These are phyloP conservation scores for Lyophyllum decastes DNA, from an alignment of 768 basidiomycete genomes.

Conservation along the genomic window DNA sequence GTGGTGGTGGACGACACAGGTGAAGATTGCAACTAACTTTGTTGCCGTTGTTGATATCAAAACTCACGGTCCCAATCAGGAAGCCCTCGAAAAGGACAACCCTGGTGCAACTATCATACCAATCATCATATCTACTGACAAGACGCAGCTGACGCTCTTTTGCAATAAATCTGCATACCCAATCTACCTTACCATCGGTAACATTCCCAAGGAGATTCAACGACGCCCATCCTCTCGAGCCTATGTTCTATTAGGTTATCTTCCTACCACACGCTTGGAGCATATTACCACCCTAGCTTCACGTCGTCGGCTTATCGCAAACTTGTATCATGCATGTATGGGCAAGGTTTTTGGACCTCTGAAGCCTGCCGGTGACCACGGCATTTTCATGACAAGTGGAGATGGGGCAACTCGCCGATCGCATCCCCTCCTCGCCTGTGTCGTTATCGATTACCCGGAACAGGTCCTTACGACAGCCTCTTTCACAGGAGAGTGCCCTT, in stretches of 20 bases:
- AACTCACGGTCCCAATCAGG: background rate
- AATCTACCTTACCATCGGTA: slow-evolving; percentile 49
- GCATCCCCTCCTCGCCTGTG: slow-evolving; percentile 36
- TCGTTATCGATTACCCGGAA: slow-evolving; percentile 44
- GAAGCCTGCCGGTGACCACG: slow-evolving; percentile 20
- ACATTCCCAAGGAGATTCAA: slow-evolving; percentile 40
- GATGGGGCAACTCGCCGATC: slow-evolving; percentile 31
- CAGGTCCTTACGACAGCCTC: slow-evolving; percentile 36
- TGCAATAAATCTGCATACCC: slow-evolving; percentile 45
- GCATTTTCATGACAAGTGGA: slow-evolving; percentile 26
- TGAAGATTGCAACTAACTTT: slow-evolving; percentile 17
- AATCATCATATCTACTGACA: slow-evolving; percentile 47
- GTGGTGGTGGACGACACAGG: slow-evolving; percentile 57
- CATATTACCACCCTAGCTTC: slow-evolving; percentile 27
- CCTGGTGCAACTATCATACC: slow-evolving; percentile 37
- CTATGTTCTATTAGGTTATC: slow-evolving; percentile 39
- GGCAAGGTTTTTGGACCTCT: slow-evolving; percentile 28
- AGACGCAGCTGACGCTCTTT: slow-evolving; percentile 42
- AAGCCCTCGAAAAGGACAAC: slow-evolving; percentile 3
- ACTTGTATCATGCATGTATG: slow-evolving; percentile 40
- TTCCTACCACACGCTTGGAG: slow-evolving; percentile 29
- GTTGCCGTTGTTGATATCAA: background rate
- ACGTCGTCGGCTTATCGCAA: slow-evolving; percentile 19
- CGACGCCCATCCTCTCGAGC: slow-evolving; percentile 34
- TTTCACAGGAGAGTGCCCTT: slow-evolving; percentile 15